A percentile compares a stretch with the other conserved stretches of the same genome.
These are phyloP conservation scores for Cyathus striatus DNA, from an alignment of 768 basidiomycete genomes.

Conservation along the genomic window DNA sequence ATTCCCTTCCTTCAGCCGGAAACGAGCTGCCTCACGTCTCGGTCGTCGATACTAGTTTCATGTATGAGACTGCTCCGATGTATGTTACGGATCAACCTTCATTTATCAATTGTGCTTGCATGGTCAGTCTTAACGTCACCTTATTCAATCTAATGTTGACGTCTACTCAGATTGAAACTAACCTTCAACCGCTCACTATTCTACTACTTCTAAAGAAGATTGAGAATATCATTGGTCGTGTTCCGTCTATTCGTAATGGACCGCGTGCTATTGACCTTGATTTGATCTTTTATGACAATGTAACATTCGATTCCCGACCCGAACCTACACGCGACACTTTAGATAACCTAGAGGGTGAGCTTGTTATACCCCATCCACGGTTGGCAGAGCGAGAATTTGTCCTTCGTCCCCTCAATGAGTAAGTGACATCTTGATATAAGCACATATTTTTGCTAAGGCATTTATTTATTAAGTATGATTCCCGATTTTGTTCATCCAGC, in stretches of 20 bases:
- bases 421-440: conserved; percentile 18
- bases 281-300: conserved; percentile 67
- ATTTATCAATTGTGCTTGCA: conserved; percentile 89
- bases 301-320: conserved; percentile 52
- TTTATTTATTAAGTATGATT: conserved; percentile 56
- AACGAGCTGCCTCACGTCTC: conserved; percentile 15
- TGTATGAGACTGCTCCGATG: conserved; percentile 96
- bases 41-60: conserved; percentile 75
- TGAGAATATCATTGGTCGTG: conserved; percentile 72
- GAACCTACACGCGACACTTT: conserved; percentile 29
- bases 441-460: not conserved
- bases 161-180: conserved; percentile 68
- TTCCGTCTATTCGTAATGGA: conserved; percentile 75
- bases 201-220: conserved; percentile 65
- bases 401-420: conserved; percentile 85
- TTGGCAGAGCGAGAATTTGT: conserved; percentile 89
- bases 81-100: conserved; percentile 86
- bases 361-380: conserved; percentile 83
- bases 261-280: conserved; percentile 91
- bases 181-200: conserved; percentile 52
- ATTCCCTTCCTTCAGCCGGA: conserved; percentile 8
- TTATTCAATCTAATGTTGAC: not conserved
- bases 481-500: conserved; percentile 69
- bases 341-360: conserved; percentile 57
- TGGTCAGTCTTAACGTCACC: conserved; percentile 38